Percentiles rank a stretch among this genome's conserved stretches.
Conservation (phyloP, 2,329 filamentous ascomycete species). For the Epichloe amarillans region DNA sequence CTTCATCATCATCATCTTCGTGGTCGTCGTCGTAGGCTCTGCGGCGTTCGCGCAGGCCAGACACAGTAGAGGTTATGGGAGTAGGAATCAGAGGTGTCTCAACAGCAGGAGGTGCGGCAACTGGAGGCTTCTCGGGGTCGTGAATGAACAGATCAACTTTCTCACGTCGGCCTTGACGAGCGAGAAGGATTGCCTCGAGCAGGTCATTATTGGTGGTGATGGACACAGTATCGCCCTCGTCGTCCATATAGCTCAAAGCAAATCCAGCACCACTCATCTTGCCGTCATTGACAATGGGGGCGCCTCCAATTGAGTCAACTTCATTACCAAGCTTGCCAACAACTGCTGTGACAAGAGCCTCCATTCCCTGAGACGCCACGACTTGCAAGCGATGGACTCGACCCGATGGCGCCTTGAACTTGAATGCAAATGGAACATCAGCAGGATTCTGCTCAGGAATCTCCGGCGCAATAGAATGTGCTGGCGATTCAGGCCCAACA, state of each 20-base stretch:
- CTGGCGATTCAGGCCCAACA: conserved; percentile 65
- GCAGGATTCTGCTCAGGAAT: conserved; percentile 42
- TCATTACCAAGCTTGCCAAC: conserved; percentile 75
- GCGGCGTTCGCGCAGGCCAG: conserved; percentile 37
- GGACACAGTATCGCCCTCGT: conserved; percentile 91
- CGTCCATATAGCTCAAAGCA: conserved; percentile 88
- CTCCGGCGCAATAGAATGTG: conserved; percentile 47
- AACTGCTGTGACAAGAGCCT: conserved; percentile 63
- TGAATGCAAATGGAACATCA: conserved; percentile 85
- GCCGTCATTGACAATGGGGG: conserved; percentile 66
- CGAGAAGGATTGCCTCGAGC: conserved; percentile 74
- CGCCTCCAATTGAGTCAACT: conserved; percentile 70
- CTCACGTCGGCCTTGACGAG: conserved; percentile 62
- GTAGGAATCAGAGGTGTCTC: conserved; percentile 29
- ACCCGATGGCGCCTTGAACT: conserved; percentile 94
- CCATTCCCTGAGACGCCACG: conserved; percentile 64
- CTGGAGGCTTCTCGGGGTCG: conserved; percentile 77
- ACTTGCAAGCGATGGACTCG: conserved; percentile 89
- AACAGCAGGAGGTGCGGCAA: conserved; percentile 44
- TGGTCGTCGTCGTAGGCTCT: conserved; percentile 36
- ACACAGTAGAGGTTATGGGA: conserved; percentile 33
- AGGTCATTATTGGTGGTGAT: conserved; percentile 94
- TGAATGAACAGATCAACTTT: conserved; percentile 98
- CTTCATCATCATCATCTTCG: conserved; percentile 38
- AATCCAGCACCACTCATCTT: conserved; percentile 67